Conservation (phyloP, 805 yeast genomes). For the Babjeviella inositovora region DNA sequence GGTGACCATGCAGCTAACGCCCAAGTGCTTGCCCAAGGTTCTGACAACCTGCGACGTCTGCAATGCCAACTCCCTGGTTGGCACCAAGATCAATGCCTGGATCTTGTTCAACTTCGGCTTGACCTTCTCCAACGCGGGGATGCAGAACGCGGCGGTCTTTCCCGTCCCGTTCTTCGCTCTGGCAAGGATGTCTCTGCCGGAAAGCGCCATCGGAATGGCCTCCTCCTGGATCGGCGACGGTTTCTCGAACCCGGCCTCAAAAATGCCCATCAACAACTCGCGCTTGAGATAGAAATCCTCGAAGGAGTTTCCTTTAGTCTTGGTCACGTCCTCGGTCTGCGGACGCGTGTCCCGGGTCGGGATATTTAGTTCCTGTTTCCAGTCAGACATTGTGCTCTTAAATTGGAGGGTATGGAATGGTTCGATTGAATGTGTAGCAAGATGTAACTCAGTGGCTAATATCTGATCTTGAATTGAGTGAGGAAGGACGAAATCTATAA, state of each 20-base stretch:
- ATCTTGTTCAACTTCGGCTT: constrained; percentile 74
- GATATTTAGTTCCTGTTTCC: constrained; percentile 63
- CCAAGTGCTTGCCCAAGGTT: constrained; percentile 88
- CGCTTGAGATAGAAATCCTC: constrained; percentile 88
- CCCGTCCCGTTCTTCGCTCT: constrained; percentile 99
- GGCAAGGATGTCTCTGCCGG: constrained; percentile 92
- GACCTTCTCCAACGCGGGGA: constrained; percentile 80
- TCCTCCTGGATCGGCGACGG: constrained; percentile 98
- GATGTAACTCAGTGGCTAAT: too few species aligned
- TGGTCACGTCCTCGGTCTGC: constrained; percentile 91
- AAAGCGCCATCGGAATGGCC: constrained; percentile 86
- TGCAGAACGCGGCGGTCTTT: constrained; percentile 93
- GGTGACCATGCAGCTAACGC: constrained; percentile 89
- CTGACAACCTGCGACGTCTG: constrained; percentile 96
- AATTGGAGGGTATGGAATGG: too few species aligned
- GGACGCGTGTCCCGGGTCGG: constrained; percentile 88
- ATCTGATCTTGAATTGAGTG: too few species aligned
- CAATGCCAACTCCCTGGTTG: constrained; percentile 94
- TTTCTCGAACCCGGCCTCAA: constrained; percentile 96
- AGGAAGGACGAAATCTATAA: too few species aligned
- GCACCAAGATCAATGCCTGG: constrained; percentile 87
- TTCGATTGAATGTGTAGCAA: too few species aligned
- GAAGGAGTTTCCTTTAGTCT: constrained; percentile 78
- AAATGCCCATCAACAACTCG: constrained; percentile 93
- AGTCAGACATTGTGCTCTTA: constrained; percentile 31